Base-by-base conservation (phyloP, 169 alveolate genomes). In the Eimeria praecox region DNA sequence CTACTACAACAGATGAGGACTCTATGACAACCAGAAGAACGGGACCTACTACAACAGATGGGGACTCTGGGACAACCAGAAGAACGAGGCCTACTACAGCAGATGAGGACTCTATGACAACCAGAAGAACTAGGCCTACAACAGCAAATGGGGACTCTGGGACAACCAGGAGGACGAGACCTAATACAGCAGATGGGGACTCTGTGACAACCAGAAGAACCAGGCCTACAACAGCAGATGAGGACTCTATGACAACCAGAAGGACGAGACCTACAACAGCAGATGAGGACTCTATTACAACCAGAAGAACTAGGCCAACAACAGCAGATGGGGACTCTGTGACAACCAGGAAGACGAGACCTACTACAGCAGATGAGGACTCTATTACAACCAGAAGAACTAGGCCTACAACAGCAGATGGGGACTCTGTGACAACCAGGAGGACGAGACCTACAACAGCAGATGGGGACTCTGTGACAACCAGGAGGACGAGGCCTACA, bases 361-460 rank as follows among this genome's bases (percentile, higher is more conserved):
- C 69, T 46, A 38, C 87, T 6, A 0, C 27, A 42, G 18, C 87
- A 0, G 87, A 77, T 12, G 87, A 77, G 8, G 87, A 40, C n/a
- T 77, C 87, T 27, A 40, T 40, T 9, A 9, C 87, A 2, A 77
- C 64, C 38, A 77, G 87, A 77, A 77, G 87, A 27, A 77, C 83
- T 14, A 30, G 22, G 22, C 49, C 49, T 12, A 71, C 83, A 0
- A 10, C 83, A 38, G 30, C 66, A 44, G 87, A 38, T 46, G 87
- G 24, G n/a, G 62, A 77, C 54, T 40, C 87, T 46, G 59, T 14
- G 4, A 22, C 62, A 42, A 77, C 46, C 22, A 77, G 87, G 2
- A 77, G 59, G 62, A 42, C 87, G 27, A 40, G 56, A 62, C 59
- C 62, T 40, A 77, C 35, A 24, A 8, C 87, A 12, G 33, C 12